These are phyloP conservation scores for Solanum chmielewskii DNA, from an alignment of 257 asterid species.

Conservation along the genomic window DNA sequence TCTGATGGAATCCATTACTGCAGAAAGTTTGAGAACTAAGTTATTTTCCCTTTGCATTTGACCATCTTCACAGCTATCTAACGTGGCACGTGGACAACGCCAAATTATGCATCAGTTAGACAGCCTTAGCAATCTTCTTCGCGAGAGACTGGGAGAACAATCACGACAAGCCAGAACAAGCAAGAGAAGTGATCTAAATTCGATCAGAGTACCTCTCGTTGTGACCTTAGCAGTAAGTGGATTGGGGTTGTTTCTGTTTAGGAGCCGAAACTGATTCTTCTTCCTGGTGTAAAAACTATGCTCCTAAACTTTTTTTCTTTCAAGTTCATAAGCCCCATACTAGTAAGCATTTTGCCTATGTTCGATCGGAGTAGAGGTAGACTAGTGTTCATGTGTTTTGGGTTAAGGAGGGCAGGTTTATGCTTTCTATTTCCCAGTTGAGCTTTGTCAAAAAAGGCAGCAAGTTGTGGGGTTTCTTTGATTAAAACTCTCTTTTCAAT, in stretches of 20 bases:
- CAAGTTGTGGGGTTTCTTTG: neutral
- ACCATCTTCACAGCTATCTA: constrained; percentile 33
- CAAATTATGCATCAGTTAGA: constrained; percentile 80
- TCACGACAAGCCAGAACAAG: neutral
- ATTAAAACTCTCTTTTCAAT: neutral
- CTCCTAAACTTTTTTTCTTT: neutral
- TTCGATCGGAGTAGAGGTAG: neutral
- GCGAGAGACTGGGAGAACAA: constrained; percentile 12
- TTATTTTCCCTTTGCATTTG: neutral
- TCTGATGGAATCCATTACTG: neutral
- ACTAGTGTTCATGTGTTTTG: neutral
- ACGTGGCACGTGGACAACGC: constrained; percentile 60
- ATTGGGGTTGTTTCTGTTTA: constrained; percentile 24
- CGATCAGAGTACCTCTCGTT: constrained; percentile 8
- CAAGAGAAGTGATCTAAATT: constrained; percentile 9
- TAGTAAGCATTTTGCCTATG: neutral
- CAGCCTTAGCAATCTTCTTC: constrained; percentile 48
- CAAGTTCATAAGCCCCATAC: neutral
- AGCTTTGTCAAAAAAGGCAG: neutral
- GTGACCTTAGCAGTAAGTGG: constrained; percentile 22
- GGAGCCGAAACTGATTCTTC: constrained; percentile 15
- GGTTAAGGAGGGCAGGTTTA: neutral
- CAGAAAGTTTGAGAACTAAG: neutral
- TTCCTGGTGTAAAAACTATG: neutral
- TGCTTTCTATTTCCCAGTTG: constrained; percentile 1